These are phyloP conservation scores for Chlorella variabilis DNA, from an alignment of 163 green algal species.

Conservation along the genomic window DNA sequence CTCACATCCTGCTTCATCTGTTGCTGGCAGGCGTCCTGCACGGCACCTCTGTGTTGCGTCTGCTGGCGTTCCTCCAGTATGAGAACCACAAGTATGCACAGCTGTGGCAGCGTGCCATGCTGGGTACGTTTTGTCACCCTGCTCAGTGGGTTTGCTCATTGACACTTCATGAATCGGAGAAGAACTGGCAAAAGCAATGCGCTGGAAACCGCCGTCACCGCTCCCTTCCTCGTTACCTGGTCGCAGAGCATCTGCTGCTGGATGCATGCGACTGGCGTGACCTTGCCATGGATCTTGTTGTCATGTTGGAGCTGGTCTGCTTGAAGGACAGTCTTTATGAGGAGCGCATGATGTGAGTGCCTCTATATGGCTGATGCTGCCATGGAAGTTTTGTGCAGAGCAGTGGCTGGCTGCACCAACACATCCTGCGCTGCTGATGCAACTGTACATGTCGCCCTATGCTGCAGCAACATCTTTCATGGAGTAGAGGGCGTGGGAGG, in stretches of 20 bases:
- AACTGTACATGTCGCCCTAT: not conserved
- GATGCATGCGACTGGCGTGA: slow-evolving; percentile 3
- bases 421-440: not conserved
- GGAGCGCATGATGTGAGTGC: not conserved
- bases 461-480: not conserved
- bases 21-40: not conserved
- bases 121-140: not conserved
- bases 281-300: not conserved
- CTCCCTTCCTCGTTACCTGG: not conserved
- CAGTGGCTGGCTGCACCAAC: too few species aligned
- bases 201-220: not conserved
- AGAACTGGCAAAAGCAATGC: not conserved
- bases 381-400: not conserved
- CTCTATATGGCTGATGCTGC: too few species aligned
- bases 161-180: not conserved
- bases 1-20: not conserved
- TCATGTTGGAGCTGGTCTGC: not conserved
- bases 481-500: not conserved
- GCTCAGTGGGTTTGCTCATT: not conserved
- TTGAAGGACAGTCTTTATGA: not conserved
- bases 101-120: not conserved
- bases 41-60: not conserved
- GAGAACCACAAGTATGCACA: not conserved
- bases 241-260: slow-evolving; percentile 12
- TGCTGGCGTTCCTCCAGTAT: not conserved